Base-by-base conservation (phyloP, 768 basidiomycete species). In the Strobilomyces echinocephalus region DNA sequence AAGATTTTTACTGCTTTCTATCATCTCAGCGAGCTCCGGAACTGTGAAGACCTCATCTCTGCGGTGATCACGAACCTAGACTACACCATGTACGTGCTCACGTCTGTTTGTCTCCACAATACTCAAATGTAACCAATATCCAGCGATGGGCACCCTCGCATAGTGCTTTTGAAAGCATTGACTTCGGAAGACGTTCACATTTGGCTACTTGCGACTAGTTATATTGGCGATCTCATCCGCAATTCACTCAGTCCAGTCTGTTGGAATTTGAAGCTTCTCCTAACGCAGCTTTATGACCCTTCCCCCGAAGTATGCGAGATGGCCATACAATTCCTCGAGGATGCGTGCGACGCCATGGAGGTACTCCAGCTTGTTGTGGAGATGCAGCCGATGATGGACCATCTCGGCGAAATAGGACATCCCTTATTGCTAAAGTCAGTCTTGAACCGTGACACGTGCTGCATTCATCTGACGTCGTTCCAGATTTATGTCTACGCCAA, bases 1-100 rank as follows among this genome's bases (percentile, higher is more conserved):
- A 90, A 88, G 63, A 80, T 97, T 26, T 98, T 97, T 69, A 98
- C 94, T 1, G 87, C 91, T 0, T 95, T 98, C 69, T 98, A 98
- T 66, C 95, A 94, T 65, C 72, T 98, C 41, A 91, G 88, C 63
- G 97, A 98, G 64, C 77, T 97, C 34, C 79, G 87, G 24, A 88
- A 87, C 69, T 79, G 97, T 35, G 94, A 97, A 64, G 95, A 98
- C 65, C 76, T 99, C 42, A 90, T 95, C 53, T 91, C 87, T 61
- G 85, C 84, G 2, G 91, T 97, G 59, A 87, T 97, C 36, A 91
- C 93, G 62, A 90, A 90, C 60, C 73, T 97, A 35, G 93, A 97
- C 67, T 99, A 97, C 56, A 84, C 81, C 66, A 85, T 85, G 94
- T 93, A 58, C 50, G 89, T 72, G 16, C 49, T 26, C 21, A 14